Evolutionary conservation across 1,284 basidiomycete genomes (phyloP), one percentile per base, ranked within the genome.

Genomic region (Malassezia sp.): DNA sequence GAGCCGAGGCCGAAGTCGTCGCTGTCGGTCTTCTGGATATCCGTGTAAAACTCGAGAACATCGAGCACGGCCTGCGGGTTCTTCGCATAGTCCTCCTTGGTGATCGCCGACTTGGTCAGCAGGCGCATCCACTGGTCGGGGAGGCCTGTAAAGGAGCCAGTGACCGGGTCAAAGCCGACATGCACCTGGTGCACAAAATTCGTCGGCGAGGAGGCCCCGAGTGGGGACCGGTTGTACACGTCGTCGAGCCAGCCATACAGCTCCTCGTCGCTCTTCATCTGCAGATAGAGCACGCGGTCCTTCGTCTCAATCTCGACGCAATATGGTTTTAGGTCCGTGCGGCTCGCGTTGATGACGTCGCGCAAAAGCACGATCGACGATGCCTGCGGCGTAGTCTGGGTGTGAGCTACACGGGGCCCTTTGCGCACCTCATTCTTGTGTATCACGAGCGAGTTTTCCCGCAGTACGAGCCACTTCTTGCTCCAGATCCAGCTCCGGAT

Each of bases 111-210:
- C 59, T 90, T 89, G 5, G 87, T 96, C 58, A 97, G 78, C 15
- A 97, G 77, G 58, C 89, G 85, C 63, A 80, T 85, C 91, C 91
- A 97, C 75, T 91, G 87, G 43, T 95, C 88, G 2, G 91, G 91
- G 64, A 97, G 79, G 43, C 91, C 91, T 5, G 88, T 95, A 71
- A 95, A 95, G 6, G 82, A 87, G 12, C 91, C 90, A 29, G 84
- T 84, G 36, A 87, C 77, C 0, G 89, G 86, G 72, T 97, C 91
- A 63, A 93, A 96, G 5, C 90, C 90, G 52, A 97, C 91, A 71
- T 97, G 91, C 2, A 96, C 88, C 71, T 93, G 87, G 74, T 96
- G 91, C 1, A 93, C 87, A 68, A 96, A 96, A 73, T 97, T 90
- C 14, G 88, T 95, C 0, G 91, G 91, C 57, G 84, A 83, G 63